A percentile compares a stretch with the other conserved stretches of the same genome.
These are phyloP conservation scores for Mycena latifolia DNA, from an alignment of 768 basidiomycete species.

Conservation along the genomic window DNA sequence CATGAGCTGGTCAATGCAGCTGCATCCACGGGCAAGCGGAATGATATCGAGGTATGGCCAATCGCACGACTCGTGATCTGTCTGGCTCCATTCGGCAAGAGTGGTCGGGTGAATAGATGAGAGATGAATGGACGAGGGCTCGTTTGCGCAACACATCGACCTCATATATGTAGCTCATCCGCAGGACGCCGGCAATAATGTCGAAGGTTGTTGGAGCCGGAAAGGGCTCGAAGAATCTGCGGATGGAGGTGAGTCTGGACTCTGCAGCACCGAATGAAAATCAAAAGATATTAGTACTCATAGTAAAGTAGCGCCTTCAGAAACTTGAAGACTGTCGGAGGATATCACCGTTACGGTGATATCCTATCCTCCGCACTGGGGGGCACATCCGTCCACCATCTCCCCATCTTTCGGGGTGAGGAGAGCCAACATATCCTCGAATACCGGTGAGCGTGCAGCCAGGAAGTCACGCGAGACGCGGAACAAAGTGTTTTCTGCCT, in stretches of 20 bases:
- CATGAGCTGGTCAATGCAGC: too few species aligned
- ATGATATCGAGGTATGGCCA: too few species aligned
- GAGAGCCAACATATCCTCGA: background rate
- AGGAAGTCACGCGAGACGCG: background rate
- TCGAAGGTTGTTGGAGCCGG: background rate
- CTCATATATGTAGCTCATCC: conserved; percentile 29
- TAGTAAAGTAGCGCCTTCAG: background rate
- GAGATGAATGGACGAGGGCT: conserved; percentile 19
- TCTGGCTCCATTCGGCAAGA: too few species aligned
- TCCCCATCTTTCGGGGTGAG: background rate
- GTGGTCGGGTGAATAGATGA: background rate
- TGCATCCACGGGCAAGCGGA: too few species aligned
- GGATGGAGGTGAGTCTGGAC: background rate
- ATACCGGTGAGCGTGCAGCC: background rate
- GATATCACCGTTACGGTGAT: too few species aligned
- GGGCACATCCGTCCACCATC: background rate
- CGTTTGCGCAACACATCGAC: conserved; percentile 14
- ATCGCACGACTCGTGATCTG: too few species aligned
- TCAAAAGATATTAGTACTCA: too few species aligned
- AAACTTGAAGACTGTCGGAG: background rate
- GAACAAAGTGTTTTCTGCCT: background rate
- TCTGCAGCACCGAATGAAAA: too few species aligned
- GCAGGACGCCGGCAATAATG: conserved; percentile 7
- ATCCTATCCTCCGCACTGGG: background rate
- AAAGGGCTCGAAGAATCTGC: conserved; percentile 22